phyloP scores from a whole-genome alignment of 2,329 filamentous ascomycete genomes.

The Akanthomyces lecanii region DNA sequence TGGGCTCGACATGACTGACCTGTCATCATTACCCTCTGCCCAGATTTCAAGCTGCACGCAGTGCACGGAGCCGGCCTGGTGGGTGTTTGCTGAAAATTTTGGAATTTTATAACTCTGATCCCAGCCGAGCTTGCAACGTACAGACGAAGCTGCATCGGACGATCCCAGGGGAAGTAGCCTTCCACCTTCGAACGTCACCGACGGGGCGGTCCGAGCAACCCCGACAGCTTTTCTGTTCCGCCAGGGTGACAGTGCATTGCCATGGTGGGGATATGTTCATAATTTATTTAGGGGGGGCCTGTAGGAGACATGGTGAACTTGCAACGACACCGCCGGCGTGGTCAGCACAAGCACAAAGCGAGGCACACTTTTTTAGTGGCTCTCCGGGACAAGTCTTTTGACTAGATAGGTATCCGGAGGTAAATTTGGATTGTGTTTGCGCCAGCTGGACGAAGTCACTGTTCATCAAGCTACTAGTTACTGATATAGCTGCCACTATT shows the following conservation, averaged over 20 bases:
- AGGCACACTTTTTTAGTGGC: not conserved
- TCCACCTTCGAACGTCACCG: not conserved
- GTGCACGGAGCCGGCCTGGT: not conserved
- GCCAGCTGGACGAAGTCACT: not conserved
- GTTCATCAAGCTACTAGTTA: too few species aligned
- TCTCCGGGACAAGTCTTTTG: not conserved
- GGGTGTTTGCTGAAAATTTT: not conserved
- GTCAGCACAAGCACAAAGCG: not conserved
- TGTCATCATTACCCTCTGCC: constrained; percentile 7
- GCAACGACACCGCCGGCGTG: not conserved
- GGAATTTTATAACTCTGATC: not conserved
- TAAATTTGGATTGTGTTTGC: not conserved
- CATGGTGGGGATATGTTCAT: not conserved
- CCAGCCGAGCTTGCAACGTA: not conserved
- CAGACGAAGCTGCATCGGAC: not conserved
- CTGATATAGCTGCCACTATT: not conserved
- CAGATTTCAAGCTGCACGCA: constrained; percentile 1
- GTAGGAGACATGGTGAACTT: not conserved
- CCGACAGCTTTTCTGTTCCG: not conserved
- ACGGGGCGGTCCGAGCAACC: not conserved
- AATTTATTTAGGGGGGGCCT: not conserved
- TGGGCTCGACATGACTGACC: constrained; percentile 4
- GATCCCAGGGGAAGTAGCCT: not conserved
- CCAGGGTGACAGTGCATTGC: not conserved
- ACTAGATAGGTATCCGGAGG: too few species aligned